These are phyloP conservation scores for Venturia pyrina DNA, from an alignment of 2,329 filamentous ascomycete species.

Conservation along the genomic window DNA sequence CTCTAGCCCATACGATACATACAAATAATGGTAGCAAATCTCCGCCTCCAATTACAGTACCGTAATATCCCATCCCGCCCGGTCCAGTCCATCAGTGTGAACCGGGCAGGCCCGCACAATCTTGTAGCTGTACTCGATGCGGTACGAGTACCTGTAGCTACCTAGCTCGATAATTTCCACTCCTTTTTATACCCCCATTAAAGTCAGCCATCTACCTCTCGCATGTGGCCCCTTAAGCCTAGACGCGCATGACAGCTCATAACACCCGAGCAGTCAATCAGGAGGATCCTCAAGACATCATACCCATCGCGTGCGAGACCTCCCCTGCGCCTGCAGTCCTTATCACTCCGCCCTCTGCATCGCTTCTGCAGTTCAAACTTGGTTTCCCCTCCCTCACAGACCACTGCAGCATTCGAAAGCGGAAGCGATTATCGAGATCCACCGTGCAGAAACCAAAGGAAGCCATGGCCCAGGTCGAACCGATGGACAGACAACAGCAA, in stretches of 20 bases:
- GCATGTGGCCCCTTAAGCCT: neutral
- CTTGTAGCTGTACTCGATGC: neutral
- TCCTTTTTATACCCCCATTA: neutral
- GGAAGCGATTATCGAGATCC: neutral
- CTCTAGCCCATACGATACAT: neutral
- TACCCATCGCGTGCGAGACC: neutral
- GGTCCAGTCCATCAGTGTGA: neutral
- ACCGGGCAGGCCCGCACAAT: neutral
- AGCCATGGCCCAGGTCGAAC: neutral
- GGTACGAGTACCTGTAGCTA: no score
- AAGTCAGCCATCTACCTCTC: neutral
- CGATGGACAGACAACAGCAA: neutral
- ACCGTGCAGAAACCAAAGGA: neutral
- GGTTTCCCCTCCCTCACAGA: neutral
- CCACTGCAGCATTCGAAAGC: neutral
- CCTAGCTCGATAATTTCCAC: conserved; percentile 1
- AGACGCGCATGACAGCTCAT: neutral
- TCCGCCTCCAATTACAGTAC: neutral
- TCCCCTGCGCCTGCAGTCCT: neutral
- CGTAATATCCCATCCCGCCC: neutral
- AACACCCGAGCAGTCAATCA: neutral
- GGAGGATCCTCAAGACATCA: neutral
- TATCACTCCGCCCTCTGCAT: neutral
- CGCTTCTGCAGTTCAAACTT: neutral
- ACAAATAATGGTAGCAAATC: neutral